phyloP scores from a whole-genome alignment of 208 protist genomes.

The Porcisia deanei region DNA sequence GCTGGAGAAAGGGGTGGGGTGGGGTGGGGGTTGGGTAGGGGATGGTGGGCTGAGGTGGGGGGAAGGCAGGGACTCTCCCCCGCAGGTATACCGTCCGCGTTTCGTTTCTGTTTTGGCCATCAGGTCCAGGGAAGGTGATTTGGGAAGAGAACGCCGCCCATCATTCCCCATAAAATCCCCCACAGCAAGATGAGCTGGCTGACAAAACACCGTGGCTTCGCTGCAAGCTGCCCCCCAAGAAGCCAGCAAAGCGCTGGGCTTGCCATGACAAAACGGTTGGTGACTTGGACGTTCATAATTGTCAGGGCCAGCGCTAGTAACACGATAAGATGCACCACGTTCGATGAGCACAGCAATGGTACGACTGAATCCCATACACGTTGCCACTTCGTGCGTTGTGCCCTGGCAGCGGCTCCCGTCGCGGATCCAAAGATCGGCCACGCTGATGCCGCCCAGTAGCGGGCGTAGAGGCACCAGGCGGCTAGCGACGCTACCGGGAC shows the following conservation, averaged over 20 bases:
- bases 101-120: not conserved
- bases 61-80: not conserved
- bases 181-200: slow-evolving; percentile 51
- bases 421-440: not conserved
- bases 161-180: slow-evolving; percentile 50
- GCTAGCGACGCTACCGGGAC: slow-evolving; percentile 49
- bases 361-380: not conserved
- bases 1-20: too few relatives aligned
- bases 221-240: slow-evolving; percentile 47
- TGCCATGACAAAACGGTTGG: slow-evolving; percentile 72
- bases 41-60: too few relatives aligned
- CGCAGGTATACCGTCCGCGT: not conserved
- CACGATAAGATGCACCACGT: slow-evolving; percentile 49
- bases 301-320: slow-evolving; percentile 51
- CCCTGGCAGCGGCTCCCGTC: not conserved
- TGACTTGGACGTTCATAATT: slow-evolving; percentile 78
- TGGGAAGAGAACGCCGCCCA: slow-evolving; percentile 65
- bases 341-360: slow-evolving; percentile 49
- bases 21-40: too few relatives aligned
- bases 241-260: slow-evolving; percentile 75
- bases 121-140: slow-evolving; percentile 85
- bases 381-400: not conserved
- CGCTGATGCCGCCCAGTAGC: slow-evolving; percentile 26
- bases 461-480: slow-evolving; percentile 21
- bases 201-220: slow-evolving; percentile 23